A percentile compares a stretch with the other conserved stretches of the same genome.
Evolutionary conservation across 164 flowering plant genomes (phyloP).

Genomic region (Nymphaea colorata): DNA sequence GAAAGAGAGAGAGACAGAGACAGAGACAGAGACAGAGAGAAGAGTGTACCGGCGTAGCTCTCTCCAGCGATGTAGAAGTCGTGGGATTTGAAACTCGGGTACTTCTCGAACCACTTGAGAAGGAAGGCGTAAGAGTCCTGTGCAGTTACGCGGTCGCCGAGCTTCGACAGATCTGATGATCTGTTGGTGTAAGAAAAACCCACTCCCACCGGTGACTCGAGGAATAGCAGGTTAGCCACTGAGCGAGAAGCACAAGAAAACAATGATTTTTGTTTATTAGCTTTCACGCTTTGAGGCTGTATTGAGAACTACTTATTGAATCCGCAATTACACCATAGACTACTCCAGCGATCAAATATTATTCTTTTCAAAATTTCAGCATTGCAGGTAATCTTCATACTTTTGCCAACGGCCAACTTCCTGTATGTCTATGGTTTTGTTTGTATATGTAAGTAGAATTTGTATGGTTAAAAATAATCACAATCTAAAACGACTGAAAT

Average conservation of each 20-base stretch:
- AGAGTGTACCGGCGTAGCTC: conserved; percentile 46
- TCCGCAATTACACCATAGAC: too few relatives aligned
- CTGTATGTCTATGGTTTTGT: too few relatives aligned
- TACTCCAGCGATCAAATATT: too few relatives aligned
- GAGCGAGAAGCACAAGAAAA: background rate
- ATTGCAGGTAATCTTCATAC: too few relatives aligned
- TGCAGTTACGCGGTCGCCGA: conserved; percentile 42
- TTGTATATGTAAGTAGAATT: too few relatives aligned
- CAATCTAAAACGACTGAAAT: too few relatives aligned
- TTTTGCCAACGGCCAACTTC: too few relatives aligned
- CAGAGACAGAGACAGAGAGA: background rate
- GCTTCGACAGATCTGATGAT: conserved; percentile 19
- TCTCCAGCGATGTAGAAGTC: conserved; percentile 52
- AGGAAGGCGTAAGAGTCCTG: conserved; percentile 41
- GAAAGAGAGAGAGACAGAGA: background rate
- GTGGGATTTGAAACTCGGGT: conserved; percentile 34
- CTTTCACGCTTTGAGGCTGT: too few relatives aligned
- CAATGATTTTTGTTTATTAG: too few relatives aligned
- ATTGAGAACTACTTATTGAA: too few relatives aligned
- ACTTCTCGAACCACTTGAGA: conserved; percentile 39
- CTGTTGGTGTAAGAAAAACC: conserved; percentile 55
- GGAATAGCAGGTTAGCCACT: conserved; percentile 52
- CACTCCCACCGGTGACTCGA: conserved; percentile 57
- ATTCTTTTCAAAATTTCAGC: too few relatives aligned
- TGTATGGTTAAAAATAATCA: too few relatives aligned